phyloP scores from a whole-genome alignment of 2,329 filamentous ascomycete genomes.

The Fusarium praegraminearum region DNA sequence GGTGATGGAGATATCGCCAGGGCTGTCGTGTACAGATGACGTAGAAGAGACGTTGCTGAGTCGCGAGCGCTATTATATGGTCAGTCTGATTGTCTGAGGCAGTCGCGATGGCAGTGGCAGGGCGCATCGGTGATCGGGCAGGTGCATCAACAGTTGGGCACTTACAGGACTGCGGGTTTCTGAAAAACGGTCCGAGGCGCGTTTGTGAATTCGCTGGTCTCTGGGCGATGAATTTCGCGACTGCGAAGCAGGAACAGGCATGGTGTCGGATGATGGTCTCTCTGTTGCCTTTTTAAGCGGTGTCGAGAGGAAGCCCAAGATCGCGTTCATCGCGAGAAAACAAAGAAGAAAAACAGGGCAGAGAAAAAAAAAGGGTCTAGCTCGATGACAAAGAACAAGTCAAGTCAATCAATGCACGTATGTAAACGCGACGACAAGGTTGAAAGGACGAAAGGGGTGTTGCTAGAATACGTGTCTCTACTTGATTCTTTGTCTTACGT shows the following conservation, averaged over 20 bases:
- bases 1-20: conserved; percentile 10
- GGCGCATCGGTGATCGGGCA: not conserved
- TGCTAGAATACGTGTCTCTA: not conserved
- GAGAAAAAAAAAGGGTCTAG: not conserved
- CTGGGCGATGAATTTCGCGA: conserved; percentile 31
- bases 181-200: conserved; percentile 17
- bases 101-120: not conserved
- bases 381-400: not conserved
- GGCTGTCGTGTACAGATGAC: conserved; percentile 15
- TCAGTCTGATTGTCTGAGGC: not conserved
- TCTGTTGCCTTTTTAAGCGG: conserved; percentile 39
- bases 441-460: not conserved
- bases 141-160: not conserved
- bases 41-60: conserved; percentile 31
- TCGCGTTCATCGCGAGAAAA: conserved; percentile 17
- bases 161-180: conserved; percentile 35
- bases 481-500: conserved; percentile 16
- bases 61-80: conserved; percentile 26
- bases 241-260: conserved; percentile 28
- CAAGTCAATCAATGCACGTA: not conserved
- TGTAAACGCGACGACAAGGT: not conserved
- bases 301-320: conserved; percentile 38
- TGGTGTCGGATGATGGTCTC: conserved; percentile 15
- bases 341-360: not conserved
- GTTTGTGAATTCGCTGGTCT: conserved; percentile 30